Evolutionary conservation across 371 early-diverging fungal genomes (phyloP), one percentile per base, ranked within the genome.

Genomic region (Dinochytrium kinnereticum): DNA sequence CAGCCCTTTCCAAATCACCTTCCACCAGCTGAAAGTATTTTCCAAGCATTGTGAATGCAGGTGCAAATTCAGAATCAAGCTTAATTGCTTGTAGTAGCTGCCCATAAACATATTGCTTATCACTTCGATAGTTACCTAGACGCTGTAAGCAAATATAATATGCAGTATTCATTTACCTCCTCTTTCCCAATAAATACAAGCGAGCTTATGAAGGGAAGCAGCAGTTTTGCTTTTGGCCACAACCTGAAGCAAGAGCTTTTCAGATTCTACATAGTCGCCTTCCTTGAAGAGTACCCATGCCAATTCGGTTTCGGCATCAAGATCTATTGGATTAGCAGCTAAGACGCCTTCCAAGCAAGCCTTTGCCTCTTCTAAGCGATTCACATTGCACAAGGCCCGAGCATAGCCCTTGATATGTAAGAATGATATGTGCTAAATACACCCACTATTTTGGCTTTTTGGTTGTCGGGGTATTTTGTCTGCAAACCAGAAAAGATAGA

Each of bases 21-120:
- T 90, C 91, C 19, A 91, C 82, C 13, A 84, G 72, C 13, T 84
- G 83, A 79, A 95, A 96, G 77, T 91, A 95, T 67, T 91, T 86
- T 3, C 95, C 98, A 13, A 97, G 85, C 40, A 85, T 90, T 0
- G 91, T 88, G 73, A 94, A 97, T 0, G 92, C 90, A 3, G 83
- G 83, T 15, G 91, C 85, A 70, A 87, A 86, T 2, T 80, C 74
- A 1, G 92, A 84, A 70, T 96, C 90, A 15, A 90, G 71, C 70
- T 92, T 91, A 24, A 92, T 93, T 0, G 95, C 88, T 38, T 80
- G 80, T 61, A 97, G 86, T 73, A 93, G 91, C 53, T 87, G 84
- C 24, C 85, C 80, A 72, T 90, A 91, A 1, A 92, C 92, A 69
- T 85, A 84, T 17, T 78, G 80, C 64, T 89, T 81, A 73, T 93